Conservation (phyloP, 257 asterid genomes). For the Echites panduratus region DNA sequence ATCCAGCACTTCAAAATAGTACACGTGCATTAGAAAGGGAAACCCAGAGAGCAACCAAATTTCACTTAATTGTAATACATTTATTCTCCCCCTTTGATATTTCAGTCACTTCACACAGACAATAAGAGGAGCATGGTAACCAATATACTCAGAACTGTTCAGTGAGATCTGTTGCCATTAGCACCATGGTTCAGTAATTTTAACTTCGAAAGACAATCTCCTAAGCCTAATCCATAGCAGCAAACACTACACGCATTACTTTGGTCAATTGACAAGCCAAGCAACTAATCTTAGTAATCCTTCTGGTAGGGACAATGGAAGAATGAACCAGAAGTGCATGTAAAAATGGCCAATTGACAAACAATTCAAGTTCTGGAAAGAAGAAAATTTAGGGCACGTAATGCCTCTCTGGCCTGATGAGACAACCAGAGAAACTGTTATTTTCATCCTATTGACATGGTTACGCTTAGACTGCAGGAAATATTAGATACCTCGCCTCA, state of each 20-base stretch:
- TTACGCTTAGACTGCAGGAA: not conserved
- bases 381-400: not conserved
- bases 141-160: not conserved
- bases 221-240: not conserved
- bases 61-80: too few species aligned
- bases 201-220: not conserved
- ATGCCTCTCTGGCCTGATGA: not conserved
- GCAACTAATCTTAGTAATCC: not conserved
- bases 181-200: not conserved
- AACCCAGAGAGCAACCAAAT: not conserved
- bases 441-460: not conserved
- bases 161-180: not conserved
- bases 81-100: not conserved
- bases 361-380: not conserved
- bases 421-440: slow-evolving; percentile 4
- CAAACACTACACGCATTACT: not conserved
- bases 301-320: too few species aligned
- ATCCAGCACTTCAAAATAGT: not conserved
- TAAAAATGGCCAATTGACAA: too few species aligned
- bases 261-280: not conserved
- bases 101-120: not conserved
- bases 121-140: not conserved
- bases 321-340: too few species aligned
- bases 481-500: slow-evolving; percentile 61
- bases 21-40: not conserved